phyloP scores from a whole-genome alignment of 495 filamentous ascomycete genomes.

The Annulohypoxylon nitens region DNA sequence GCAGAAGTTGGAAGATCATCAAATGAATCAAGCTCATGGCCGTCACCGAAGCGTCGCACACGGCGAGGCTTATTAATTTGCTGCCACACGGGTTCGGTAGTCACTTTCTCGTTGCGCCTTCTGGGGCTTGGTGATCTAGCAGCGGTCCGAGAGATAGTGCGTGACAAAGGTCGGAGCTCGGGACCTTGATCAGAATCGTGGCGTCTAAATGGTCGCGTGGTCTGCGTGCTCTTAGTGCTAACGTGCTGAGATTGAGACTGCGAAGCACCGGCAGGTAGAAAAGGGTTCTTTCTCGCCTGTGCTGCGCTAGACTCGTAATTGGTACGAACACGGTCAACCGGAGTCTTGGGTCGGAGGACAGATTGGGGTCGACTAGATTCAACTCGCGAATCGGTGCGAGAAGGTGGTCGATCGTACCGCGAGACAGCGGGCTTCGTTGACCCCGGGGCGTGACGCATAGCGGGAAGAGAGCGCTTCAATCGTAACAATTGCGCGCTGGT shows the following conservation, averaged over 20 bases:
- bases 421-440: conserved; percentile 57
- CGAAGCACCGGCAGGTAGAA: conserved; percentile 82
- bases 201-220: conserved; percentile 75
- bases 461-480: conserved; percentile 89
- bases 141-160: conserved; percentile 67
- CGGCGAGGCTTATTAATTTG: conserved; percentile 80
- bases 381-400: conserved; percentile 53
- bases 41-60: conserved; percentile 87
- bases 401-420: conserved; percentile 67
- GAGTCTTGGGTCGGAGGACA: conserved; percentile 75
- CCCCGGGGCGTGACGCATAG: conserved; percentile 70
- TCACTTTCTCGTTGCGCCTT: conserved; percentile 56
- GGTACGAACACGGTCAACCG: conserved; percentile 71
- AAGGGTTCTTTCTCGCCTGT: conserved; percentile 73
- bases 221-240: conserved; percentile 76
- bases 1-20: conserved; percentile 94
- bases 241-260: conserved; percentile 83
- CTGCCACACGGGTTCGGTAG: conserved; percentile 58
- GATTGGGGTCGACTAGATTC: conserved; percentile 57
- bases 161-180: conserved; percentile 67
- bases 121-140: conserved; percentile 70
- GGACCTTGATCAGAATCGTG: conserved; percentile 75
- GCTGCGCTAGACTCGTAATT: conserved; percentile 65
- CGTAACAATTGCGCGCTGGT: conserved; percentile 80
- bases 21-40: conserved; percentile 90